These are phyloP conservation scores for Aphanoascus verrucosus DNA, from an alignment of 2,329 filamentous ascomycete species.

Conservation along the genomic window DNA sequence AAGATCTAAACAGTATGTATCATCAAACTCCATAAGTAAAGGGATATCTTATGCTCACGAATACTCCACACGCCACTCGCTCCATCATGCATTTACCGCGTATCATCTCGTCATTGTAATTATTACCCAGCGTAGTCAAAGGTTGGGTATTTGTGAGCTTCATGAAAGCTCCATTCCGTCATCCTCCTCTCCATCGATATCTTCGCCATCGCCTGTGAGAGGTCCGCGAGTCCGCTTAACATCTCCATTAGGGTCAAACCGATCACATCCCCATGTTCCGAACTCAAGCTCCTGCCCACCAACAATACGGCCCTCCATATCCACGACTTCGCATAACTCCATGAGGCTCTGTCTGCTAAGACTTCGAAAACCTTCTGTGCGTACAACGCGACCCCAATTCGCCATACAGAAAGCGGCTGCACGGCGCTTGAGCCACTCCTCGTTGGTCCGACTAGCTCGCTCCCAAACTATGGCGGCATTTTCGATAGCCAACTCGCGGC, in stretches of 20 bases:
- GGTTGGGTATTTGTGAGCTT: conserved; percentile 7
- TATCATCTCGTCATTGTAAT: conserved; percentile 1
- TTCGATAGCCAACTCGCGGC: conserved; percentile 83
- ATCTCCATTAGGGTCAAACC: conserved; percentile 29
- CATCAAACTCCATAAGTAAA: no score
- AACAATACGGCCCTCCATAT: conserved; percentile 82
- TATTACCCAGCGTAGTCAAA: neutral
- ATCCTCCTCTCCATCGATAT: conserved; percentile 38
- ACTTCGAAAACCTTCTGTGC: conserved; percentile 74
- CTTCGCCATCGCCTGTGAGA: conserved; percentile 29
- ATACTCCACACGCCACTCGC: neutral
- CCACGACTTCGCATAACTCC: conserved; percentile 85
- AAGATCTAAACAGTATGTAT: no score
- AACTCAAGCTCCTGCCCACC: conserved; percentile 71
- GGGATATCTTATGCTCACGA: no score
- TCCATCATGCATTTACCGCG: neutral
- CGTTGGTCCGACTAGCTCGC: conserved; percentile 75
- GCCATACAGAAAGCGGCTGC: conserved; percentile 81
- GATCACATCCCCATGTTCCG: conserved; percentile 43
- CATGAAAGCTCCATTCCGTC: conserved; percentile 39
- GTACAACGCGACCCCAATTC: conserved; percentile 89
- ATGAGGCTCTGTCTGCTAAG: conserved; percentile 71
- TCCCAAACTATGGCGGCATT: conserved; percentile 96
- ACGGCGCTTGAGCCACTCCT: conserved; percentile 85
- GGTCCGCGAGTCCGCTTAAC: conserved; percentile 25